phyloP scores from a whole-genome alignment of 164 flowering plant genomes.

The Euptelea pleiosperma region DNA sequence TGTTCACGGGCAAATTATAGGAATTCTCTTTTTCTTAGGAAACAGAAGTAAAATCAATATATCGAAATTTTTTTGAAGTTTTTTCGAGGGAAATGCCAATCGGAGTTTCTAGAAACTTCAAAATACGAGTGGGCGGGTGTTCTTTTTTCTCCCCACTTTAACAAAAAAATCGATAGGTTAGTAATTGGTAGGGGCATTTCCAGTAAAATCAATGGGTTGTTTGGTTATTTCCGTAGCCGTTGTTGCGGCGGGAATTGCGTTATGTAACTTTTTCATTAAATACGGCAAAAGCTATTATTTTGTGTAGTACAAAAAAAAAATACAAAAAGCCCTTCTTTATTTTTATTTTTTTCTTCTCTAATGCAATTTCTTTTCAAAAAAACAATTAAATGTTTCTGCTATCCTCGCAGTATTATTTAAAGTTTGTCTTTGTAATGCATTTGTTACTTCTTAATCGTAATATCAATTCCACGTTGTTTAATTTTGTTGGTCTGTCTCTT shows the following conservation, averaged over 20 bases:
- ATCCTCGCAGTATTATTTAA: no score
- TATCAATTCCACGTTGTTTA: no score
- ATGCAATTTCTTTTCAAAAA: no score
- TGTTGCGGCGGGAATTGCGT: conserved; percentile 65
- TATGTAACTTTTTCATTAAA: no score
- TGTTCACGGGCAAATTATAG: neutral
- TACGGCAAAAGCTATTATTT: no score
- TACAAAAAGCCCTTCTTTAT: no score
- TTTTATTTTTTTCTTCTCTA: no score
- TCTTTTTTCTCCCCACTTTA: neutral
- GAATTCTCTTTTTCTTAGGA: neutral
- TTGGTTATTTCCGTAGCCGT: conserved; percentile 22
- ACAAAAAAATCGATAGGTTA: conserved; percentile 4
- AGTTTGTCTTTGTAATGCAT: no score
- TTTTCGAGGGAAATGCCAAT: conserved; percentile 3
- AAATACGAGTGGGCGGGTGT: neutral
- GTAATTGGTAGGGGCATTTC: conserved; percentile 12
- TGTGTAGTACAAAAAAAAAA: no score
- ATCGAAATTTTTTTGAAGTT: neutral
- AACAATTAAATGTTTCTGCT: no score
- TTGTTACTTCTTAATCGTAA: no score
- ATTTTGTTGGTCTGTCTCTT: no score
- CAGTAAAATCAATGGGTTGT: conserved; percentile 3
- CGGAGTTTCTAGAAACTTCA: conserved; percentile 4
- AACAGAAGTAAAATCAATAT: neutral